These are phyloP conservation scores for Mucor racemosus DNA, from an alignment of 371 early-diverging fungal species.

Conservation along the genomic window DNA sequence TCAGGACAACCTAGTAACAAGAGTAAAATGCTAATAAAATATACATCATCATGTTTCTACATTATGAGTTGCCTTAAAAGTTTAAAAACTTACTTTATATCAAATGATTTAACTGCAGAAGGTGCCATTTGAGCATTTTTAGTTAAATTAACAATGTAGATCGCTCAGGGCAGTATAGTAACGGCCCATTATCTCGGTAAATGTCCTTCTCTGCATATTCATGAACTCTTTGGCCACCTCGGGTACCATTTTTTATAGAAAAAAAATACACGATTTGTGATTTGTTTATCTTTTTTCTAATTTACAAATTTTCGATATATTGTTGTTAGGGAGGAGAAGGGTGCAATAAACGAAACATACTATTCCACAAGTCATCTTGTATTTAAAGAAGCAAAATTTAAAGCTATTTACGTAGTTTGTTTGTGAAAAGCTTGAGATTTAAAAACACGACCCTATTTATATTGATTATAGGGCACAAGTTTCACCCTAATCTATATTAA, in stretches of 20 bases:
- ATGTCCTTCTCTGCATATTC: background rate
- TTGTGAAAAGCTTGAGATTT: too few species aligned
- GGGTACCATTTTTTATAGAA: background rate
- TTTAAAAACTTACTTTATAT: background rate
- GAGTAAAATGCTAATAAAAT: background rate
- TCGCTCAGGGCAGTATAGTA: slow-evolving; percentile 1
- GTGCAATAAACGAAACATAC: too few species aligned
- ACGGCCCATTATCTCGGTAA: slow-evolving; percentile 4
- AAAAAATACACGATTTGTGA: too few species aligned
- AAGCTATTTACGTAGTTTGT: too few species aligned
- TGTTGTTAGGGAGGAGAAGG: too few species aligned
- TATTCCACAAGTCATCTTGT: too few species aligned
- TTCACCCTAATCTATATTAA: background rate
- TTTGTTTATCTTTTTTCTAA: too few species aligned
- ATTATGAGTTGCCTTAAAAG: background rate
- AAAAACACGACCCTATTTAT: too few species aligned
- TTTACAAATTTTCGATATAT: too few species aligned
- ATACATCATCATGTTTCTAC: background rate
- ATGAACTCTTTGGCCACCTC: background rate
- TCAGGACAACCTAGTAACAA: background rate
- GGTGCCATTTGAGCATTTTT: background rate
- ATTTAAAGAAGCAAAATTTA: too few species aligned
- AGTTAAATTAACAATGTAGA: background rate
- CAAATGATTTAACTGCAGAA: background rate
- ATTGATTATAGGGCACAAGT: too few species aligned